A percentile compares a stretch with the other conserved stretches of the same genome.
phyloP scores from a whole-genome alignment of 164 flowering plant genomes.

The grape (Vitis vinifera) region ASM3070453v1 NC_081809.1:24921001-24921500 shows the following conservation, averaged over 20 bases:
- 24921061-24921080: no score
- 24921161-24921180: constrained; percentile 12
- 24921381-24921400: constrained; percentile 16
- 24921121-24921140: constrained; percentile 13
- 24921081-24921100: no score
- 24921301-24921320: constrained; percentile 7
- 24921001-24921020: no score
- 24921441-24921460: constrained; percentile 11
- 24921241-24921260: neutral
- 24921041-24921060: no score
- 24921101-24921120: no score
- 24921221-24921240: constrained; percentile 1
- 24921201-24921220: constrained; percentile 9
- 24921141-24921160: constrained; percentile 10
- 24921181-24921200: constrained; percentile 10
- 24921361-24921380: neutral
- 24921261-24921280: constrained; percentile 12
- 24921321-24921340: constrained; percentile 2
- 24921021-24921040: no score
- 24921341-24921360: neutral
- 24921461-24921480: constrained; percentile 21
- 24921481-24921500: constrained; percentile 13
- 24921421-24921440: constrained; percentile 4
- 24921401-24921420: constrained; percentile 11
- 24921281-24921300: constrained; percentile 11